Conservation (phyloP, 352 stramenopile species). For the Globisporangium nunn region DNA sequence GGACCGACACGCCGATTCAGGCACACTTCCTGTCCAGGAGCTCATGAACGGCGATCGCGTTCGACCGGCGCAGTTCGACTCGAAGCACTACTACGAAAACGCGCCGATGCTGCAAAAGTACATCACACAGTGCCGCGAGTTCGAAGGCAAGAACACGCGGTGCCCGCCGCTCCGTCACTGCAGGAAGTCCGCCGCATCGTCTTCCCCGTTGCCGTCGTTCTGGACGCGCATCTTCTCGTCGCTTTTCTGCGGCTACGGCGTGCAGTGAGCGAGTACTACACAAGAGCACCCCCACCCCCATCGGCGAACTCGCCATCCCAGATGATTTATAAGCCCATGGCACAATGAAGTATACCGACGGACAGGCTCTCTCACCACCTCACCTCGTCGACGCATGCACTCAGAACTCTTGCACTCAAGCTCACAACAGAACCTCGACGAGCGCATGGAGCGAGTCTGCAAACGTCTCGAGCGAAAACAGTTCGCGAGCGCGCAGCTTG, state of each 20-base stretch:
- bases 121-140: slow-evolving; percentile 59
- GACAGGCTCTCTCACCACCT: background rate
- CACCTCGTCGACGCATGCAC: too few species aligned
- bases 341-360: background rate
- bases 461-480: slow-evolving; percentile 77
- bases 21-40: slow-evolving; percentile 70
- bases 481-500: slow-evolving; percentile 35
- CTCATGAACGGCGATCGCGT: slow-evolving; percentile 76
- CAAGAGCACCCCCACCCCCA: background rate
- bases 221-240: slow-evolving; percentile 2
- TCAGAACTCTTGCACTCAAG: background rate
- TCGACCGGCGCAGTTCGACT: slow-evolving; percentile 68
- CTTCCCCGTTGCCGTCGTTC: background rate
- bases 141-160: slow-evolving; percentile 20
- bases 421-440: slow-evolving; percentile 29
- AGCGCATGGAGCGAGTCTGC: slow-evolving; percentile 48
- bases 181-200: background rate
- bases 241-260: slow-evolving; percentile 10
- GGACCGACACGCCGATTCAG: slow-evolving; percentile 60
- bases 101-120: slow-evolving; percentile 85
- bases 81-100: slow-evolving; percentile 84
- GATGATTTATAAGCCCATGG: background rate
- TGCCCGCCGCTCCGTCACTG: background rate
- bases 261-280: background rate
- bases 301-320: background rate